Conservation (phyloP, 2,329 filamentous ascomycete species). For the Penicillium freii region DNA sequence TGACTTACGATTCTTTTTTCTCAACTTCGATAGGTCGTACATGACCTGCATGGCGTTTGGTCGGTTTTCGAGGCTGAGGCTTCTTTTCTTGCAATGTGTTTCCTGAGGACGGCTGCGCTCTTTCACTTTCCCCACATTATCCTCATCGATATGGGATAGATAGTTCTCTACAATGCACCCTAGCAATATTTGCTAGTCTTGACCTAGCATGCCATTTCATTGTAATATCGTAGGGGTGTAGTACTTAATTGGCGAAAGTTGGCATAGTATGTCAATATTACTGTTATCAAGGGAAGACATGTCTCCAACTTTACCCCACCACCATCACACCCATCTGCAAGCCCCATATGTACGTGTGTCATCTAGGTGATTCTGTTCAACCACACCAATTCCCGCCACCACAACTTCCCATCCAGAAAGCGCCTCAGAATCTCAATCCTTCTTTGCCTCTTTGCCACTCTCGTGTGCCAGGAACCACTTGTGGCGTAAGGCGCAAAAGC, state of each 20-base stretch:
- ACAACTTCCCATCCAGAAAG: not conserved
- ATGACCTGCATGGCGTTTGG: slow-evolving; percentile 41
- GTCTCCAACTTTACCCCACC: not conserved
- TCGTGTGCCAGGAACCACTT: slow-evolving; percentile 1
- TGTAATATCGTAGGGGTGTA: not conserved
- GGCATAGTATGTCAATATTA: too few species aligned
- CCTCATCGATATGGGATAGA: slow-evolving; percentile 4
- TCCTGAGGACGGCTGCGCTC: slow-evolving; percentile 24
- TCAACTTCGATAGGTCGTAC: slow-evolving; percentile 29
- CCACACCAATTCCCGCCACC: not conserved
- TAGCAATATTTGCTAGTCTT: slow-evolving; percentile 1
- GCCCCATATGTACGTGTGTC: not conserved
- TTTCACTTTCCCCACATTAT: slow-evolving; percentile 15
- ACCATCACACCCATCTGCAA: not conserved
- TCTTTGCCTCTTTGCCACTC: slow-evolving; percentile 10
- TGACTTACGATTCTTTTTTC: slow-evolving; percentile 17
- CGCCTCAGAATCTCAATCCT: not conserved
- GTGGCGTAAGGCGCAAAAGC: not conserved
- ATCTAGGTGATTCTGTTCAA: not conserved
- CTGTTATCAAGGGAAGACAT: not conserved
- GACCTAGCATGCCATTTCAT: not conserved
- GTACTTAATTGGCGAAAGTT: not conserved
- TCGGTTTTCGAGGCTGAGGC: slow-evolving; percentile 31
- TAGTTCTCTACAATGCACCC: slow-evolving; percentile 7
- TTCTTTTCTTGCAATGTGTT: slow-evolving; percentile 23